phyloP scores from a whole-genome alignment of 305 asterid species.

The Caryopteris hybrid region DNA sequence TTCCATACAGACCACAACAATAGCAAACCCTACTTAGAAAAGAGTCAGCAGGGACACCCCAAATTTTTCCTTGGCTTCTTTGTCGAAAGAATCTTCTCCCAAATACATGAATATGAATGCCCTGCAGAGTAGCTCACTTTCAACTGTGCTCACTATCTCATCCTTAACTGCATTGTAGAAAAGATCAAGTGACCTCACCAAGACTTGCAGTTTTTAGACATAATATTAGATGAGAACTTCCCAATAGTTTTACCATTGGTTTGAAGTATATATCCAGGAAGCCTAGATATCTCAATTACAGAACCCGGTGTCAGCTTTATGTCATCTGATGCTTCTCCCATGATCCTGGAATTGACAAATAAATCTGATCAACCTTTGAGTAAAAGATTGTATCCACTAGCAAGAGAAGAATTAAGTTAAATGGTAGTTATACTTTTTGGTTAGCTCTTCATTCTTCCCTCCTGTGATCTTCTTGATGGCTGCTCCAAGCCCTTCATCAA shows the following conservation, averaged over 20 bases:
- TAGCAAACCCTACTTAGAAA: neutral
- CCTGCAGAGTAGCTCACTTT: slow-evolving; percentile 45
- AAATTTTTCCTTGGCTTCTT: neutral
- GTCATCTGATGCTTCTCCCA: slow-evolving; percentile 71
- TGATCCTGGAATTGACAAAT: slow-evolving; percentile 43
- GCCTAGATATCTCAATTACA: slow-evolving; percentile 67
- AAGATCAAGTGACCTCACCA: slow-evolving; percentile 4
- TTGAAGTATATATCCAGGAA: slow-evolving; percentile 68
- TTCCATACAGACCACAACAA: neutral
- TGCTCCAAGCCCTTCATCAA: slow-evolving; percentile 65
- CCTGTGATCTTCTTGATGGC: slow-evolving; percentile 77
- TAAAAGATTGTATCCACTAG: no score
- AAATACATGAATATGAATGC: slow-evolving; percentile 26
- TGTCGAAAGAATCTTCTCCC: neutral
- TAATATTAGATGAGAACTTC: neutral
- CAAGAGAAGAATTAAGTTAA: no score
- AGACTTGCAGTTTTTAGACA: neutral
- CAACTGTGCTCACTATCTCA: slow-evolving; percentile 59
- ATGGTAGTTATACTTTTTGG: slow-evolving; percentile 48
- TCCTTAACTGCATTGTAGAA: slow-evolving; percentile 50
- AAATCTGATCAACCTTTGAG: slow-evolving; percentile 13
- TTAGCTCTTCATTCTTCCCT: slow-evolving; percentile 58
- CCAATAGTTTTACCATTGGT: slow-evolving; percentile 74
- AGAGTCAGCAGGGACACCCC: neutral
- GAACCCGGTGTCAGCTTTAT: slow-evolving; percentile 66